Evolutionary conservation across 2,329 filamentous ascomycete genomes (phyloP), one percentile per base, ranked within the genome.

Genomic region (Pseudogymnoascus sp.): DNA sequence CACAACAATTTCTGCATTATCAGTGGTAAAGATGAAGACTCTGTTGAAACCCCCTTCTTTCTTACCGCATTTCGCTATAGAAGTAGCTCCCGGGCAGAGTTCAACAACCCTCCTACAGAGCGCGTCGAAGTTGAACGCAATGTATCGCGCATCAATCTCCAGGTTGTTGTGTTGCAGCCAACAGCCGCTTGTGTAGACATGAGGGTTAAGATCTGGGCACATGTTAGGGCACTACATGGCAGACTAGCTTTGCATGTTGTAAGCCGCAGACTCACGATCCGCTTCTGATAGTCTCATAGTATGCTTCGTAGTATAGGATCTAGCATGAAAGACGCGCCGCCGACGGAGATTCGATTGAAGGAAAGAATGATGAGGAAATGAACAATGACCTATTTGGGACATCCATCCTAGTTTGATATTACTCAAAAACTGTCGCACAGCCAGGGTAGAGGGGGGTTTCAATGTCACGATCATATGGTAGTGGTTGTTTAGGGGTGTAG

Each of bases 21-120:
- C 68, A 42, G 76, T 71, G 17, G 70, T 70, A 62, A 80, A 75
- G 37, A 79, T 71, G 60, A 80, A 79, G 26, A 75, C 75, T 67
- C 76, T 69, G 63, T 79, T 80, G 65, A 75, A 79, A 1, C 75
- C 73, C 4, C 78, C 76, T 70, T 80, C 78, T 59, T 74, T 71
- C 69, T 80, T 80, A 60, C 75, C 70, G 64, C 69, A 79, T 15
- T 63, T 68, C 62, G 63, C 64, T 42, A 80, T 71, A 9, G 66
- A 67, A 11, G 37, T 70, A 40, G 76, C 75, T 42, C 70, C 72
- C 38, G 74, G 74, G 65, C 72, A 76, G 37, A 76, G 66, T 50
- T 72, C 69, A 35, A 79, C 64, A 11, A 75, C 71, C 61, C 67
- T 74, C 42, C 69, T 64, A 66, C 74, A 74, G 40, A 80, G 74